A percentile compares a stretch with the other conserved stretches of the same genome.
Evolutionary conservation across 1,284 basidiomycete species (phyloP).

Genomic region (Xerocomus amazonicus): DNA sequence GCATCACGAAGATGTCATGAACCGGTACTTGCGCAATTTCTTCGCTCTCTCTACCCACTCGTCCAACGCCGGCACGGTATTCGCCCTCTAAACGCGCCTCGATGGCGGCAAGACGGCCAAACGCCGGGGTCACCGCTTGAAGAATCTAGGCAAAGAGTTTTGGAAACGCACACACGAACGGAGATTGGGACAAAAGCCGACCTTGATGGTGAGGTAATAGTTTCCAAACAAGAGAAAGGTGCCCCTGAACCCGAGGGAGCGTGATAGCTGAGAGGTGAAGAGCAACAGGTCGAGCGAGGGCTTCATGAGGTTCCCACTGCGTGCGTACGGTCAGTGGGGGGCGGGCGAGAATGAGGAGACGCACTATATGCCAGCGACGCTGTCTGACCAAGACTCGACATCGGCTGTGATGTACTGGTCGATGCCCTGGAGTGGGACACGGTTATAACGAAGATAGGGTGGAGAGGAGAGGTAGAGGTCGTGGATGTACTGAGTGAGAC

Average conservation of each 20-base stretch:
- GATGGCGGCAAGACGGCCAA: slow-evolving; percentile 87
- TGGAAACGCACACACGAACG: not conserved
- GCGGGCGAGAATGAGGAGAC: slow-evolving; percentile 27
- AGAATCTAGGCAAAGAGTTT: slow-evolving; percentile 51
- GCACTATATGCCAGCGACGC: slow-evolving; percentile 85
- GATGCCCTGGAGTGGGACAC: slow-evolving; percentile 70
- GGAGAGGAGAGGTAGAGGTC: slow-evolving; percentile 84
- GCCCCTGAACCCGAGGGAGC: slow-evolving; percentile 79
- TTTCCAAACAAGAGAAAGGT: slow-evolving; percentile 79
- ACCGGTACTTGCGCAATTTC: slow-evolving; percentile 75
- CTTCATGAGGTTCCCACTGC: slow-evolving; percentile 68
- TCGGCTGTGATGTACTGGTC: slow-evolving; percentile 95
- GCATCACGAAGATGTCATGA: slow-evolving; percentile 1
- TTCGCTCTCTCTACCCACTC: slow-evolving; percentile 89
- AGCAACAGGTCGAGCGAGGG: slow-evolving; percentile 89
- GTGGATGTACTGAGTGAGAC: slow-evolving; percentile 88
- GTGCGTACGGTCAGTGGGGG: not conserved
- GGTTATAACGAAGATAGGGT: slow-evolving; percentile 70
- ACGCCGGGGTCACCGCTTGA: slow-evolving; percentile 86
- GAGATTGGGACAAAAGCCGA: slow-evolving; percentile 1
- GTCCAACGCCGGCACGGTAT: slow-evolving; percentile 84
- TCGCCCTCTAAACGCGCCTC: slow-evolving; percentile 89
- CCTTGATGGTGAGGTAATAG: slow-evolving; percentile 78
- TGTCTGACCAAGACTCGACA: slow-evolving; percentile 87
- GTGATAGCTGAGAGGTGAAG: slow-evolving; percentile 90